Evolutionary conservation across 257 asterid genomes (phyloP).

Genomic region (Gentiana straminea): DNA sequence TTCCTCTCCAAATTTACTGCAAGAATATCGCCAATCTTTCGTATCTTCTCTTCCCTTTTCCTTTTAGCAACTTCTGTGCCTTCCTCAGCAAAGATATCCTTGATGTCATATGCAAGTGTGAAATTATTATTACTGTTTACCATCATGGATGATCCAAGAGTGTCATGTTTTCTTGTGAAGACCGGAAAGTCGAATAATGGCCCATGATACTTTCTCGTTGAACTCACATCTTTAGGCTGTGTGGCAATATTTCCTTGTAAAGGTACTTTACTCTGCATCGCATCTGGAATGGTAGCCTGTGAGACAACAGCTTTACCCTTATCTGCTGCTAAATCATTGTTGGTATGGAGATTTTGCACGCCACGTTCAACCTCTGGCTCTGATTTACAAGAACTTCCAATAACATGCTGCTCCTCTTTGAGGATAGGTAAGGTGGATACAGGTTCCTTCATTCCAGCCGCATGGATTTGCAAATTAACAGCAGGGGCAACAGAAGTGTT

Average conservation of each 20-base stretch:
- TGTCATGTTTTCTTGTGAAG: conserved; percentile 85
- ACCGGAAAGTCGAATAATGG: conserved; percentile 95
- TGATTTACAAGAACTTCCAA: conserved; percentile 35
- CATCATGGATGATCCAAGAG: conserved; percentile 68
- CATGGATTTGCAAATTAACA: conserved; percentile 27
- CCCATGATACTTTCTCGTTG: conserved; percentile 86
- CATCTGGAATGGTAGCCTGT: conserved; percentile 39
- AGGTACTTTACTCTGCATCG: conserved; percentile 52
- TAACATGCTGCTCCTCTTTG: conserved; percentile 60
- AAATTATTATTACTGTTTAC: conserved; percentile 62
- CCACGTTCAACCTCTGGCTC: conserved; percentile 53
- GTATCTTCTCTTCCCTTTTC: conserved; percentile 69
- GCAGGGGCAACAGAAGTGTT: conserved; percentile 32
- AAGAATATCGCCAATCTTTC: conserved; percentile 75
- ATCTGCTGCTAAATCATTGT: conserved; percentile 52
- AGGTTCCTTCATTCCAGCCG: conserved; percentile 40
- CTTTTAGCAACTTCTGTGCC: conserved; percentile 59
- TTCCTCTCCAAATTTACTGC: conserved; percentile 92
- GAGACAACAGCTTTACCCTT: conserved; percentile 72
- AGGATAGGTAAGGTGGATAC: conserved; percentile 37
- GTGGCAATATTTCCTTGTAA: conserved; percentile 39
- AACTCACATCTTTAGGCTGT: conserved; percentile 66
- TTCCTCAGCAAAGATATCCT: conserved; percentile 81
- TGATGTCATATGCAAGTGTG: conserved; percentile 70
- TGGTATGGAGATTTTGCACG: conserved; percentile 34